Conservation (phyloP, 441 rosid genomes). For the Brassica balearica region DNA sequence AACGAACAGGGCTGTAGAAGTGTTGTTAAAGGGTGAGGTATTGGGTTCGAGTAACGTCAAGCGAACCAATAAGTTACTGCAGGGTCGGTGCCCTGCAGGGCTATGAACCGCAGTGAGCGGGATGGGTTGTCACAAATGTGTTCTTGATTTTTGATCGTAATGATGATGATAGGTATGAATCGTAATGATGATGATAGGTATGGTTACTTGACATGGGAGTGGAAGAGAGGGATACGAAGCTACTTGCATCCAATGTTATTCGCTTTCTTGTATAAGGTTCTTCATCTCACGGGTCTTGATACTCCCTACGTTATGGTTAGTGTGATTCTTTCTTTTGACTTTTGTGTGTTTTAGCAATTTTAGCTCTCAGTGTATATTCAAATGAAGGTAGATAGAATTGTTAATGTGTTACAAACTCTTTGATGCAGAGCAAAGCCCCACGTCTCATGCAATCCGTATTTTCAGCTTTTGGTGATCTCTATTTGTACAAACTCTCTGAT, state of each 20-base stretch:
- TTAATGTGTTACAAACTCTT: not conserved
- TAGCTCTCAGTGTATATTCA: not conserved
- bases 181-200: conserved; percentile 53
- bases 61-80: no score
- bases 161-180: not conserved
- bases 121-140: no score
- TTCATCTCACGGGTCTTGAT: conserved; percentile 71
- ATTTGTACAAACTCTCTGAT: conserved; percentile 67
- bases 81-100: no score
- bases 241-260: conserved; percentile 86
- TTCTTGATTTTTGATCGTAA: not conserved
- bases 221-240: conserved; percentile 82
- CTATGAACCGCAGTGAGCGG: no score
- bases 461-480: conserved; percentile 89
- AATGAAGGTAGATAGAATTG: not conserved
- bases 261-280: conserved; percentile 64
- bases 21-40: no score
- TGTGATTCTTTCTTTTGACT: not conserved
- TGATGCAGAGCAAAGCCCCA: conserved; percentile 68
- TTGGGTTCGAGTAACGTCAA: no score
- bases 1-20: no score
- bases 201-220: conserved; percentile 94
- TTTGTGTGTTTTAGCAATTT: not conserved
- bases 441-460: conserved; percentile 81
- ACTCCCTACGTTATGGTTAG: conserved; percentile 78